Evolutionary conservation across 2,329 filamentous ascomycete species (phyloP).

Genomic region (Fusarium oxysporum): DNA sequence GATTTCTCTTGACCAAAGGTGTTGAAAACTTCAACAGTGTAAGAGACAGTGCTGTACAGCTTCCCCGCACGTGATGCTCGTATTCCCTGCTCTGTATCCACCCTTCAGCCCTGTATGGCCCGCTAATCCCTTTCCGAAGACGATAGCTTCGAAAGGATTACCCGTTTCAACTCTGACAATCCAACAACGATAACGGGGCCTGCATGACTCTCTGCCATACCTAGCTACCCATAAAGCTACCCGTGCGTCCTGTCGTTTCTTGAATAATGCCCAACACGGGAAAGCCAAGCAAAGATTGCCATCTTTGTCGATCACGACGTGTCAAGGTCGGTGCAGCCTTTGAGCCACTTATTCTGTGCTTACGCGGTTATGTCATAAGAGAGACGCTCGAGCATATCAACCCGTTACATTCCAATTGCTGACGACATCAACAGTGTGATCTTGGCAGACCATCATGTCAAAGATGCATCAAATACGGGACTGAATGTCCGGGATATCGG

Average conservation of each 20-base stretch:
- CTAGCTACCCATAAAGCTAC: background rate
- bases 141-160: constrained; percentile 44
- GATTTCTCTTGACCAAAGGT: background rate
- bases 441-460: constrained; percentile 54
- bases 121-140: constrained; percentile 36
- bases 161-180: constrained; percentile 40
- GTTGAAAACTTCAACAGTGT: background rate
- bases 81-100: background rate
- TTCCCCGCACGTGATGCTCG: constrained; percentile 29
- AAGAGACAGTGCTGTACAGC: background rate
- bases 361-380: constrained; percentile 10
- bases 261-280: constrained; percentile 55
- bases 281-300: constrained; percentile 55
- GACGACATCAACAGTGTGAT: constrained; percentile 51
- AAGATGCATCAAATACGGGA: constrained; percentile 56
- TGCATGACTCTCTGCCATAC: background rate
- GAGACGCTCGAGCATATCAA: constrained; percentile 3
- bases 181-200: constrained; percentile 14
- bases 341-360: constrained; percentile 5
- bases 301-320: constrained; percentile 54
- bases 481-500: constrained; percentile 54
- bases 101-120: constrained; percentile 29
- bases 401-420: constrained; percentile 6
- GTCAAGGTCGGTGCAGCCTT: constrained; percentile 52
- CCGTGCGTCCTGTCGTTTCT: background rate